A percentile compares a stretch with the other conserved stretches of the same genome.
Conservation (phyloP, 1,284 basidiomycete genomes). For the Rugosomyces carneus region DNA sequence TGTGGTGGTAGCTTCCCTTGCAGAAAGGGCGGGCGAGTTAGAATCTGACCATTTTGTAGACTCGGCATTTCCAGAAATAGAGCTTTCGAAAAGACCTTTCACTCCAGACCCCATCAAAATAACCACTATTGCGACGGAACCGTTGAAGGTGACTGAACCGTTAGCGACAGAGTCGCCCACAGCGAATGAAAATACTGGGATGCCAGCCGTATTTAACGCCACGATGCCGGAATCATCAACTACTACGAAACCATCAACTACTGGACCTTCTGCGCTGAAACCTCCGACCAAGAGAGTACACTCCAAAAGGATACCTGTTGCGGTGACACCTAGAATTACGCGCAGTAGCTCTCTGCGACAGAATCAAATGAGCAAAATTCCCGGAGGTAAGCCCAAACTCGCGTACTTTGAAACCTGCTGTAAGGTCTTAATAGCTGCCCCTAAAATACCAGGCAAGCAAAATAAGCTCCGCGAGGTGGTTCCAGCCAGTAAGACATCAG, state of each 20-base stretch:
- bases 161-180: not conserved
- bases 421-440: conserved; percentile 3
- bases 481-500: not conserved
- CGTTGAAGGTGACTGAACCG: not conserved
- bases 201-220: not conserved
- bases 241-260: not conserved
- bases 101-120: not conserved
- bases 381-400: conserved; percentile 13
- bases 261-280: conserved; percentile 2
- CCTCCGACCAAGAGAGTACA: conserved; percentile 8
- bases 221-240: not conserved
- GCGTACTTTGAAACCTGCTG: not conserved
- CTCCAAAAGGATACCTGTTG: conserved; percentile 19
- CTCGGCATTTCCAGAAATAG: not conserved
- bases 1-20: not conserved
- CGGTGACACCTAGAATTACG: conserved; percentile 24
- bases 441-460: conserved; percentile 2
- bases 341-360: conserved; percentile 25
- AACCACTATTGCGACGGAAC: not conserved
- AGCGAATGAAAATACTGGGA: not conserved
- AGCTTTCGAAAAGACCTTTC: not conserved
- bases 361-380: conserved; percentile 14
- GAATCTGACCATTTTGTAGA: not conserved
- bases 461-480: not conserved
- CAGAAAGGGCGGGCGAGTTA: not conserved